Evolutionary conservation across 2,329 filamentous ascomycete genomes (phyloP), one percentile per base, ranked within the genome.

Genomic region (Colletotrichum chlorophyti): DNA sequence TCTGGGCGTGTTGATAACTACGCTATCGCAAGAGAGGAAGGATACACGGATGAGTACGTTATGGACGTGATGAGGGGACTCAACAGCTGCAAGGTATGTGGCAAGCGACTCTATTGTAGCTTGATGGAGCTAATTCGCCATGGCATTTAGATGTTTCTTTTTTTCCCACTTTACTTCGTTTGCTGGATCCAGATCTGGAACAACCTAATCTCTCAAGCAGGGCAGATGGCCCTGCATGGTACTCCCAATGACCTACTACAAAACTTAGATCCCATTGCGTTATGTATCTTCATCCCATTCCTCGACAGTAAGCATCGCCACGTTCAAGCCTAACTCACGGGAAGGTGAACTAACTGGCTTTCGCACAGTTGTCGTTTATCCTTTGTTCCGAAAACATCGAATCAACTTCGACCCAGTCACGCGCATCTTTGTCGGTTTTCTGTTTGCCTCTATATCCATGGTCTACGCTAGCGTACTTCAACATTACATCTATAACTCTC

Each of bases 141-240:
- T 40, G 5, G 14, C 6, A 19, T 9, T n/a, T 10, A 68, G 65
- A 54, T 63, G 49, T 63, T 62, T 10, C 27, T 53, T 7, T 49
- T 62, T 21, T 64, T 63, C 27, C 62, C 60, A 0, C 72, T 83
- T 7, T 74, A 77, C 6, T 83, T 83, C 70, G 48, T 61, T 11
- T 50, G 62, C 26, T 63, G 64, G 49, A 62, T 62, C 21, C 66
- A 72, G 54, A 74, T 74, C 55, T 68, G 66, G 51, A 70, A 68
- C 54, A 73, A 72, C 47, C 47, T 73, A 26, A 70, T 69, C 24
- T 70, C 69, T 1, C 66, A 69, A 23, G 65, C 65, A 2, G 63
- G 62, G n/a, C 52, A 58, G 19, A 65, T 67, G 65, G 63, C 60
- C 11, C 43, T 65, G 5, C 60, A 63, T 10, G 58, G 57, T 5